phyloP scores from a whole-genome alignment of 129 eudicot species.

The Centaurea solstitialis region DNA sequence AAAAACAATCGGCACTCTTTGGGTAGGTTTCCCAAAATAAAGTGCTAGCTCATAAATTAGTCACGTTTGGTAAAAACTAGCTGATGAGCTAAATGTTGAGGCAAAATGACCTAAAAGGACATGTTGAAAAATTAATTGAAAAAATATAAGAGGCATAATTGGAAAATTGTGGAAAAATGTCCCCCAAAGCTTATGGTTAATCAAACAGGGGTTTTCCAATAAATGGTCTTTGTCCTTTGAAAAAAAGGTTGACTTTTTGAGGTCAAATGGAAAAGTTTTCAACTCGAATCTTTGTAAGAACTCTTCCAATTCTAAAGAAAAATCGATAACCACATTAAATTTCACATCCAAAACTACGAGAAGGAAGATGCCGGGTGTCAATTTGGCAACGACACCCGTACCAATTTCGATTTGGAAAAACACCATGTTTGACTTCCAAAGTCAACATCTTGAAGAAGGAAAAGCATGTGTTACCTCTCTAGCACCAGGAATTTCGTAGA shows the following conservation, averaged over 20 bases:
- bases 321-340: not conserved
- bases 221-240: not conserved
- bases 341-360: not conserved
- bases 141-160: not conserved
- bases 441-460: not conserved
- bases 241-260: not conserved
- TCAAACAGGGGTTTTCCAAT: not conserved
- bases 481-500: constrained; percentile 92
- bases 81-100: not conserved
- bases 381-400: not conserved
- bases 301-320: not conserved
- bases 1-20: too few relatives aligned
- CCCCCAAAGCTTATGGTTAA: not conserved
- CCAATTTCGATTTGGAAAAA: not conserved
- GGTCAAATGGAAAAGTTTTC: constrained; percentile 8
- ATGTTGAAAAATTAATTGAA: not conserved
- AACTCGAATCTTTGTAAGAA: not conserved
- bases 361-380: not conserved
- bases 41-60: not conserved
- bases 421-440: not conserved
- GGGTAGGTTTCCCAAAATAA: not conserved
- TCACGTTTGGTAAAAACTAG: not conserved
- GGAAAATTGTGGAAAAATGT: not conserved
- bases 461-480: constrained; percentile 52
- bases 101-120: not conserved